Base-by-base conservation (phyloP, 129 eudicot species). In the Gnaphalium uliginosum region DNA sequence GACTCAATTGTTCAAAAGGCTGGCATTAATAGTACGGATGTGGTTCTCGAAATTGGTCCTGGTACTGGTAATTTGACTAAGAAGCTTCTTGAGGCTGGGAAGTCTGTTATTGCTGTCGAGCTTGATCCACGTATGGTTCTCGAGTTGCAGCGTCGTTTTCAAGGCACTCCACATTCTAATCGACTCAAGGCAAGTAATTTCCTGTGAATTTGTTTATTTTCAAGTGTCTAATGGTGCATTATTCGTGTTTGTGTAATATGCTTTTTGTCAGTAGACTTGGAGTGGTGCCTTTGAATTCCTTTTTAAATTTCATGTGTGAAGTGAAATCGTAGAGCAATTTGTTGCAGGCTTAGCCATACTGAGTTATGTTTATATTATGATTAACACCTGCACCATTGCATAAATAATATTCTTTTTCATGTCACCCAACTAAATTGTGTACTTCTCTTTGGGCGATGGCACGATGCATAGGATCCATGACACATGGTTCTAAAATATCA, bases 41-140 rank as follows among this genome's bases (percentile, higher is more conserved):
- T 84, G 27, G 79, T 94, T 57, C 97, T 94, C 37, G 99, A 94
- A 79, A 94, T 94, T 30, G 99, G 99, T 65, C 99, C 99, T 22
- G 99, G 99, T 77, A 94, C 99, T 0, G 99, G 97, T 66, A 94
- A 94, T 72, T 85, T 94, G 14, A 94, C 99, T 13, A 94, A 89
- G 92, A 94, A 94, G 83, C 96, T 94, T 82, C 93, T 94, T 1
- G 99, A 94, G 71, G 96, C 96, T 6, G 93, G 96, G 0, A 91
- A 94, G 43, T 80, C 87, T n/a, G 99, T 94, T 46, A 59, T 94
- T 46, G 97, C 99, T 3, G 99, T 94, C 50, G 99, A 94, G 81
- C 88, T 94, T 62, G 97, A 94, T 62, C 86, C 96, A 8, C 96
- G 99, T 76, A 94, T 94, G 99, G 99, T 91, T 56, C 96, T 91